A percentile compares a stretch with the other conserved stretches of the same genome.
These are phyloP conservation scores for Hymenoscyphus infarciens DNA, from an alignment of 2,329 filamentous ascomycete species.

Conservation along the genomic window DNA sequence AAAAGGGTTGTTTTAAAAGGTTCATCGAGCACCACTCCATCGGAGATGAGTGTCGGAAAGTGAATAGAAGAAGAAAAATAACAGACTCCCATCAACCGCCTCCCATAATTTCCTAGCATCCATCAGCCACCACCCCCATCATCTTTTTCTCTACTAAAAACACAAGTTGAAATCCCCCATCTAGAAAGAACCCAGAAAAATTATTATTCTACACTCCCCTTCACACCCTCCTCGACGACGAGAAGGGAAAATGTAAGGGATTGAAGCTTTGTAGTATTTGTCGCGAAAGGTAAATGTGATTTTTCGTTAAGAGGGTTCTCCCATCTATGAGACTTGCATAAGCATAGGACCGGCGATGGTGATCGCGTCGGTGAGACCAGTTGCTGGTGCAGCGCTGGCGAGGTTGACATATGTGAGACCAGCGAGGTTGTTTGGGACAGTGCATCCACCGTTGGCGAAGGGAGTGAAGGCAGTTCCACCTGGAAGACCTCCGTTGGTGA, in stretches of 20 bases:
- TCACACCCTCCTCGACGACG: background rate
- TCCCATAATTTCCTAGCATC: background rate
- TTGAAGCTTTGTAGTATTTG: slow-evolving; percentile 2
- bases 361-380: slow-evolving; percentile 57
- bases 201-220: background rate
- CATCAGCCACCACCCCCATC: background rate
- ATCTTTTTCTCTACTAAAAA: slow-evolving; percentile 1
- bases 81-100: background rate
- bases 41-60: background rate
- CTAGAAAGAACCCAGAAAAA: background rate
- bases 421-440: slow-evolving; percentile 57
- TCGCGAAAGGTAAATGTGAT: slow-evolving; percentile 1
- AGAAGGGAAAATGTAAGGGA: background rate
- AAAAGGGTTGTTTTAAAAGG: slow-evolving; percentile 2
- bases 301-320: background rate
- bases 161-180: background rate
- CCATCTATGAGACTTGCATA: slow-evolving; percentile 38
- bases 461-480: slow-evolving; percentile 58
- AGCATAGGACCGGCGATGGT: slow-evolving; percentile 64
- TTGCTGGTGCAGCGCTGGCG: slow-evolving; percentile 49
- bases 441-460: slow-evolving; percentile 54
- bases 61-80: background rate
- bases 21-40: slow-evolving; percentile 3
- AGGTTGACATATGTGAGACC: slow-evolving; percentile 67
- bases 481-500: slow-evolving; percentile 57